These are phyloP conservation scores for Stylosanthes scabra DNA, from an alignment of 331 rosid species.

Conservation along the genomic window DNA sequence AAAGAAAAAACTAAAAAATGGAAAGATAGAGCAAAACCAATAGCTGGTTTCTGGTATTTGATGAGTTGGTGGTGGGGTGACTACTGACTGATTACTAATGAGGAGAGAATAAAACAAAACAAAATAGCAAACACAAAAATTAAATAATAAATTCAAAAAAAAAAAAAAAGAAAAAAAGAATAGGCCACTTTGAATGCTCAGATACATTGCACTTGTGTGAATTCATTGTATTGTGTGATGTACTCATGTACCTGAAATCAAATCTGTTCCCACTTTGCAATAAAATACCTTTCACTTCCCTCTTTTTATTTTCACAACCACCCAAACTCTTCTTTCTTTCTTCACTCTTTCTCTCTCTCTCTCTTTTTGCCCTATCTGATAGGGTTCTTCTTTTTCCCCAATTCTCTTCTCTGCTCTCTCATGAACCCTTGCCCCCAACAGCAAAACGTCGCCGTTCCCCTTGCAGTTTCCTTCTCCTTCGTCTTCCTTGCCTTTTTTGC, in stretches of 20 bases:
- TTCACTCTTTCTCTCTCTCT: not conserved
- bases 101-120: slow-evolving; percentile 42
- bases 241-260: slow-evolving; percentile 30
- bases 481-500: slow-evolving; percentile 60
- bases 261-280: slow-evolving; percentile 36
- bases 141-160: too few species aligned
- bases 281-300: slow-evolving; percentile 6
- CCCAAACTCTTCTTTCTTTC: too few species aligned
- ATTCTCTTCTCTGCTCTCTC: slow-evolving; percentile 33
- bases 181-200: slow-evolving; percentile 48
- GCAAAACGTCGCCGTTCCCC: not conserved
- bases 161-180: slow-evolving; percentile 29
- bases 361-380: slow-evolving; percentile 73
- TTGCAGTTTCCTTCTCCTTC: slow-evolving; percentile 30
- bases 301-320: too few species aligned
- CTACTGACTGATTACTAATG: too few species aligned
- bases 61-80: slow-evolving; percentile 48
- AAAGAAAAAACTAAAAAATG: not conserved
- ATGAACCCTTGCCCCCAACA: slow-evolving; percentile 57
- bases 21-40: slow-evolving; percentile 16
- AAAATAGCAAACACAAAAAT: not conserved
- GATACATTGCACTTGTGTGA: slow-evolving; percentile 72
- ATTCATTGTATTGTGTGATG: slow-evolving; percentile 47
- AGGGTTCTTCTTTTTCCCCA: slow-evolving; percentile 65
- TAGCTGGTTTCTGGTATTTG: slow-evolving; percentile 58